These are phyloP conservation scores for Lippia alba DNA, from an alignment of 305 asterid species.

Conservation along the genomic window DNA sequence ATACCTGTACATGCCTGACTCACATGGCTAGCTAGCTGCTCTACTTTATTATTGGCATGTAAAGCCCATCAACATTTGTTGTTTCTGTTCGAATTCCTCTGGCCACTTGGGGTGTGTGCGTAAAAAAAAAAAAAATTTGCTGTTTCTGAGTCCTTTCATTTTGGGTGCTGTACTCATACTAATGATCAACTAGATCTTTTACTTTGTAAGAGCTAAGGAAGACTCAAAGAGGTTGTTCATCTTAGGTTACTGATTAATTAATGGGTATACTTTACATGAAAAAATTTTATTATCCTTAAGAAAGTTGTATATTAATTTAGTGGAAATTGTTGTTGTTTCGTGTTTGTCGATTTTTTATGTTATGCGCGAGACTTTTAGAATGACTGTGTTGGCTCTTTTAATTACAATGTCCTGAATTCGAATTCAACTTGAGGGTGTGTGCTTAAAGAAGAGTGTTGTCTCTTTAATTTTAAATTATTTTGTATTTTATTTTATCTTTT, in stretches of 20 bases:
- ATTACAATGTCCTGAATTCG: too few species aligned
- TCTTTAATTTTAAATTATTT: too few species aligned
- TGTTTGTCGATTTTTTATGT: too few species aligned
- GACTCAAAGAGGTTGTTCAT: not conserved
- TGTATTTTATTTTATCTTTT: too few species aligned
- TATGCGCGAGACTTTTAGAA: too few species aligned
- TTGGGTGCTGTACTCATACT: not conserved
- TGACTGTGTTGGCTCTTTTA: too few species aligned
- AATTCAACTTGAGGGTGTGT: too few species aligned
- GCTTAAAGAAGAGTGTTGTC: too few species aligned
- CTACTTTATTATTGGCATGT: constrained; percentile 26
- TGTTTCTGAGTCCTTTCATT: not conserved
- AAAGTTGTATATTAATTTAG: not conserved
- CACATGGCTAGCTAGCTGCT: constrained; percentile 17
- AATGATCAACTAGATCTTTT: not conserved
- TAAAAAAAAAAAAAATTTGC: too few species aligned
- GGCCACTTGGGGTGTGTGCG: too few species aligned
- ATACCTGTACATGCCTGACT: constrained; percentile 73
- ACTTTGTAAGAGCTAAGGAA: not conserved
- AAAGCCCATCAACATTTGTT: constrained; percentile 33
- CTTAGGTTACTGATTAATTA: not conserved
- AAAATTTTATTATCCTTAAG: too few species aligned
- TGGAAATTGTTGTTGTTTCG: not conserved
- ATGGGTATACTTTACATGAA: not conserved
- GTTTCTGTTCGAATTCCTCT: too few species aligned